Evolutionary conservation across 139 green algal species (phyloP), one percentile per base, ranked within the genome.

Genomic region (Chlorella sp.): DNA sequence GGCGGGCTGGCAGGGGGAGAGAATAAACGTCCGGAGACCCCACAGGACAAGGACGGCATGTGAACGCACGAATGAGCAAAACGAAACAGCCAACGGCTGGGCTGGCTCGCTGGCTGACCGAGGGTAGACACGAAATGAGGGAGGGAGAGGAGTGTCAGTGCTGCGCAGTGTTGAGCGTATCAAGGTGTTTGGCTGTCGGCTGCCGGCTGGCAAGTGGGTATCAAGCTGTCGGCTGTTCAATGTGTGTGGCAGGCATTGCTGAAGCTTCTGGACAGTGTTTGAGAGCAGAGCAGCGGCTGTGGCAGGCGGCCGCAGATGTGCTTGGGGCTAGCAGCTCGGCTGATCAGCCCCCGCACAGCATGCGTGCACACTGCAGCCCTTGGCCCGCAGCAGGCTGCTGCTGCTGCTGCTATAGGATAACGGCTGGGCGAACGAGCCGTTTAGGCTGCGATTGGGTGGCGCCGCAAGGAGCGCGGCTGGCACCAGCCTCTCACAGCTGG

Each of bases 401-500:
- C 48, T 28, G 22, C 64, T 26, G 14, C 15, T 68, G 60, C 60
- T 68, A 14, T 26, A 71, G 24, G 64, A 28, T 30, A 14, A 28
- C 11, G 24, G 2, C 21, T 12, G 64, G 11, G 21, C 22, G 64
- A 9, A 57, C 48, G 9, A 57, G 48, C 48, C 48, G 48, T 57
- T 57, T 16, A 9, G 48, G 48, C 7, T 57, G 48, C 48, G 7
- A 57, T 57, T 57, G 48, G 48, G 9, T 57, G 48, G 48, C 9
- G 48, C 48, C 48, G 9, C 9, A 16, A 48, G 2, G n/a, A n/a
- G n/a, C n/a, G n/a, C n/a, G n/a, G 75, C 75, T 14, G 1, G 2
- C 36, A 1, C 12, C 34, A 42, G 73, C 34, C 5, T 24, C 53
- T 92, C 84, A 92, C 21, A 93, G n/a, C 16, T 82, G 60, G 76